Base-by-base conservation (phyloP, 495 filamentous ascomycete species). In the Hyphodiscus hymeniophilus region DNA sequence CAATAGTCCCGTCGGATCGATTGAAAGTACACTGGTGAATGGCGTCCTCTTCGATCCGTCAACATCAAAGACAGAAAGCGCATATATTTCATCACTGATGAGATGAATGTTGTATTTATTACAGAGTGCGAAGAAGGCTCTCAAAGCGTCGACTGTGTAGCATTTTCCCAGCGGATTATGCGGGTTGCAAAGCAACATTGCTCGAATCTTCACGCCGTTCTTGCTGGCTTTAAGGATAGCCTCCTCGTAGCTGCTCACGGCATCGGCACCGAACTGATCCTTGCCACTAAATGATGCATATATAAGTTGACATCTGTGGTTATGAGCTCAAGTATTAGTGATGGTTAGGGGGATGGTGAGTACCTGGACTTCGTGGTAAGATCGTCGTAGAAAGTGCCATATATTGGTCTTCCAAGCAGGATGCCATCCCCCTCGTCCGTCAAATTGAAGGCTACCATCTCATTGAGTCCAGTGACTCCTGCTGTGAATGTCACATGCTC, bases 51-150 rank as follows among this genome's bases (percentile, higher is more conserved):
- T 18, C 6, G 57, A 22, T 23, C 65, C 58, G 3, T 65, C 56
- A 20, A 66, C 68, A 7, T 68, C 55, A 51, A 68, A 83, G 0
- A 75, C 62, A 0, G 72, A 77, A 15, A 80, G 56, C 0, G 74
- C 80, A 54, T 82, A 82, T 11, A 84, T 73, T 55, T 85, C 81
- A 43, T 85, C 81, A 35, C 71, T 73, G 41, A 84, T 68, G 2
- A 84, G 52, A 47, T 84, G 79, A 1, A 85, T 62, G 15, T 65
- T 57, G 48, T 79, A 66, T 24, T 71, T 67, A 18, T 72, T 62
- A 44, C 80, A 84, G 4, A 83, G 52, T 7, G 57, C 57, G 65
- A 80, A 66, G 22, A 77, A 58, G 15, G 51, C 64, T 8, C 67
- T 50, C 0, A 83, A 49, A 0, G 66, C 65, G 12, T 74, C 64